Evolutionary conservation across 2,329 filamentous ascomycete species (phyloP).

Genomic region (Trichophaea hybrida): DNA sequence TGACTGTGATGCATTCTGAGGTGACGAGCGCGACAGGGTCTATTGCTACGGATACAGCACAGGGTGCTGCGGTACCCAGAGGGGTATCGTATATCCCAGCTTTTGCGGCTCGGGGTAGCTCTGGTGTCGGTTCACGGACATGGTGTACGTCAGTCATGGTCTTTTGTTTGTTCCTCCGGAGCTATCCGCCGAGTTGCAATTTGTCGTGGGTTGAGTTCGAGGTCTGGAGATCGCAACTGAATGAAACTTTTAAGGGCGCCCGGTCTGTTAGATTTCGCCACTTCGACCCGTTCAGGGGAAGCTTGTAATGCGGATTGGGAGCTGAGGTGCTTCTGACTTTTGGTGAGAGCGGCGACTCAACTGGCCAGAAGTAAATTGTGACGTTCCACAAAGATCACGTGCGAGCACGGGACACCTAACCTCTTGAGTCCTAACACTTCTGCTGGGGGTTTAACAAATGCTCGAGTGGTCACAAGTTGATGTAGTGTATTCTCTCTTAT

Average conservation of each 20-base stretch:
- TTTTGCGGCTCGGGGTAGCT: background rate
- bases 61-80: background rate
- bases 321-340: background rate
- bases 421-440: background rate
- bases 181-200: background rate
- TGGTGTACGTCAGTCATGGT: background rate
- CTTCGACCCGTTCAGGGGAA: background rate
- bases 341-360: background rate
- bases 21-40: constrained; percentile 87
- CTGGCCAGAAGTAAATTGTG: background rate
- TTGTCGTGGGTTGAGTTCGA: background rate
- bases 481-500: no score
- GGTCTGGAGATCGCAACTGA: background rate
- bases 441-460: no score
- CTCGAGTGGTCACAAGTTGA: no score
- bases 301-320: background rate
- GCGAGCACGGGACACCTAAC: background rate
- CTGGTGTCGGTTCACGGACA: background rate
- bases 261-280: background rate
- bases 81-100: background rate
- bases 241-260: background rate
- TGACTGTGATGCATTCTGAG: constrained; percentile 97
- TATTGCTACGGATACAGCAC: constrained; percentile 57
- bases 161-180: background rate
- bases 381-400: background rate